Base-by-base conservation (phyloP, 2,329 filamentous ascomycete species). In the Fusarium humuli region DNA sequence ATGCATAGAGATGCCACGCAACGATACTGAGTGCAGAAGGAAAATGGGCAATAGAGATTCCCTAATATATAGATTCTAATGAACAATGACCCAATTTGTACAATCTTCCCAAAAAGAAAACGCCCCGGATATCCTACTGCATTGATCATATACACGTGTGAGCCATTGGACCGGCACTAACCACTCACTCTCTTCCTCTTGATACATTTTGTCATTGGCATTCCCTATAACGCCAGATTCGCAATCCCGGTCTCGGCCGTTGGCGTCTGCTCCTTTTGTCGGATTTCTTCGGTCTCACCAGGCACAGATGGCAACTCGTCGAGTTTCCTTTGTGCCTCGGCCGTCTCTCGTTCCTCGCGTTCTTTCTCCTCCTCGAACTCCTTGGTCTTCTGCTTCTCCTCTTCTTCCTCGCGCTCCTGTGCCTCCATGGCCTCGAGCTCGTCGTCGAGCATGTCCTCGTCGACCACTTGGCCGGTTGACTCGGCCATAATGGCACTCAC, bases 401-500 rank as follows among this genome's bases (percentile, higher is more conserved):
- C 82, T 61, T 88, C 85, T 76, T 87, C 86, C 75, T 83, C 83
- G 69, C 76, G 80, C 72, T 89, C 87, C 70, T 88, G 84, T 34
- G 78, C 83, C 80, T 94, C 90, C 82, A 99, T 83, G 6, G 86
- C 90, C 71, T 92, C 91, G 48, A 98, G 85, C 82, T 98, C 95
- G 65, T 95, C 92, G 72, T 98, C 94, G 58, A 98, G 88, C 78
- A 97, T 94, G 22, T 77, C 86, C 76, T 97, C 94, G 78, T 97
- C 93, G 32, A 97, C 84, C 2, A 79, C 79, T 42, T 74, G 77
- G 16, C 81, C 82, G 14, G 82, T 84, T 8, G 77, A 73, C 72
- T 96, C 93, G 55, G 90, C 89, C 67, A 98, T 86, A 42, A 95
- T 90, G 58, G 86, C 88, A 29, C 90, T 89, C 23, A 98, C 88